phyloP scores from a whole-genome alignment of 1,139 yeast species.

The Hyphopichia khmerensis region DNA sequence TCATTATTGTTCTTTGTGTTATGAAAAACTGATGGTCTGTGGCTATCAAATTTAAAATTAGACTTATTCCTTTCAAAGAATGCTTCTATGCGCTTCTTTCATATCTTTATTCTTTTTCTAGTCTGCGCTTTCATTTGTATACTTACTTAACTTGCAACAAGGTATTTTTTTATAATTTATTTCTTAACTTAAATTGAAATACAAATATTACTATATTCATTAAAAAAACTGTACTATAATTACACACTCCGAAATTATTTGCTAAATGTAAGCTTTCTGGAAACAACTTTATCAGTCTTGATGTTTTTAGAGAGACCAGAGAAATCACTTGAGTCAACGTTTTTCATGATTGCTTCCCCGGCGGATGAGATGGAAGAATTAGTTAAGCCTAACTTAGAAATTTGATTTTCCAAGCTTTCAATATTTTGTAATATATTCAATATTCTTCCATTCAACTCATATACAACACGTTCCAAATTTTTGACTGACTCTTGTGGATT shows the following conservation, averaged over 20 bases:
- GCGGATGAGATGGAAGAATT: not conserved
- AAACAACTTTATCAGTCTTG: not conserved
- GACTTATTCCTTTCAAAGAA: too few relatives aligned
- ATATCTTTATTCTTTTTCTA: not conserved
- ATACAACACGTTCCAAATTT: conserved; percentile 21
- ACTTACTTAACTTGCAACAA: not conserved
- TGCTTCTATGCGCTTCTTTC: not conserved
- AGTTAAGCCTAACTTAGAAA: conserved; percentile 7
- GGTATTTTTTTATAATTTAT: not conserved
- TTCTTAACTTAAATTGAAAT: not conserved
- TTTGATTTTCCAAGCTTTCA: conserved; percentile 11
- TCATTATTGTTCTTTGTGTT: too few relatives aligned
- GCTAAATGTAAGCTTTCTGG: not conserved
- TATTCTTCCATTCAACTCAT: conserved; percentile 20
- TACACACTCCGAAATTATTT: not conserved
- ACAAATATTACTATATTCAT: not conserved
- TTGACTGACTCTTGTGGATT: conserved; percentile 12
- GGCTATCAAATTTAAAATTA: not conserved
- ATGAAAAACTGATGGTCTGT: too few relatives aligned
- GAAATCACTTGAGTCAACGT: too few relatives aligned
- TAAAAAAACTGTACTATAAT: not conserved
- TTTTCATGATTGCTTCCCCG: too few relatives aligned
- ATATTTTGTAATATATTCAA: conserved; percentile 12
- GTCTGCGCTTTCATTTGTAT: not conserved
- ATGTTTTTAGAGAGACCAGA: not conserved